Evolutionary conservation across 257 asterid species (phyloP).

Genomic region (Nicotiana tomentosiformis): DNA sequence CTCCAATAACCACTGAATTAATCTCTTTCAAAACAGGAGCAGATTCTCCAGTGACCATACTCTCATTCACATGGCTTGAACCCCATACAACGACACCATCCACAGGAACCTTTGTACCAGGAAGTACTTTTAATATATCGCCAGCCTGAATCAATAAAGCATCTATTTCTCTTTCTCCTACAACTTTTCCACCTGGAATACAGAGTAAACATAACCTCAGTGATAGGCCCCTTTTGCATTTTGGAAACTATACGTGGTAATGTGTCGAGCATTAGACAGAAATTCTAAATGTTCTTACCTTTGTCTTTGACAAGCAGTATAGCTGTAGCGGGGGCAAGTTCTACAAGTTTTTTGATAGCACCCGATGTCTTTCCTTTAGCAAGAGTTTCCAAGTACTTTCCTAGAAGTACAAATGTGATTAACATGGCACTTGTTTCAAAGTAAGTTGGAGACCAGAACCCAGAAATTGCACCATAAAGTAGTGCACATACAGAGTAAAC

Average conservation of each 20-base stretch:
- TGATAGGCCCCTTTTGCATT: background rate
- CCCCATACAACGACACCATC: constrained; percentile 97
- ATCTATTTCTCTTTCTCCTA: constrained; percentile 88
- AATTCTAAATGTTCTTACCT: constrained; percentile 32
- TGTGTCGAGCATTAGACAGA: background rate
- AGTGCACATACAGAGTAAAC: constrained; percentile 86
- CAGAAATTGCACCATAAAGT: constrained; percentile 85
- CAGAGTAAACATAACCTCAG: background rate
- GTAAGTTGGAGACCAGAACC: constrained; percentile 89
- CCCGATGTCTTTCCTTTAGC: constrained; percentile 99
- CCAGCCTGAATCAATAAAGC: constrained; percentile 91
- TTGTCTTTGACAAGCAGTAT: constrained; percentile 59
- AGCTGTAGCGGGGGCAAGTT: constrained; percentile 94
- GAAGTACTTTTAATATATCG: constrained; percentile 80
- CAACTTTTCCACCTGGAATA: constrained; percentile 72
- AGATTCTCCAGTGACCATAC: constrained; percentile 99
- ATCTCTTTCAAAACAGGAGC: constrained; percentile 68
- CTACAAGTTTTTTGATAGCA: constrained; percentile 94
- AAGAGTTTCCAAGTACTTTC: constrained; percentile 86
- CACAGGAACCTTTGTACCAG: constrained; percentile 89
- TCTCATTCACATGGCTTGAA: constrained; percentile 88
- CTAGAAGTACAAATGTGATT: constrained; percentile 88
- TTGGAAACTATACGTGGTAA: background rate
- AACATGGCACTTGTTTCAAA: constrained; percentile 99
- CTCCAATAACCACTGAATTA: constrained; percentile 70